Conservation (phyloP, 257 asterid species). For the Solanum paucissectum region DNA sequence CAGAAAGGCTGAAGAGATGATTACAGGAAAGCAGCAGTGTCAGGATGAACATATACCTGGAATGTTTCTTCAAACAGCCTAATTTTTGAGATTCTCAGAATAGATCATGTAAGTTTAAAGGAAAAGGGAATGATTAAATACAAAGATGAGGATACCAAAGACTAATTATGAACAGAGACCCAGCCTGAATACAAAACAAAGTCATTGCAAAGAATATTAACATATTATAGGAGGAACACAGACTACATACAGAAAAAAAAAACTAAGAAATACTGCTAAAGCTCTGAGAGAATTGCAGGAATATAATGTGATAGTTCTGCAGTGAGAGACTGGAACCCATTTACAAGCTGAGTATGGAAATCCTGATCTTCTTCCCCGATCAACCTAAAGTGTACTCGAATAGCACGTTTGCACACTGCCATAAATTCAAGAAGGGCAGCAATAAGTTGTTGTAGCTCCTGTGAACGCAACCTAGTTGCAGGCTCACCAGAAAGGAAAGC, state of each 20-base stretch:
- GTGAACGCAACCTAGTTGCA: constrained; percentile 94
- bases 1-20: not conserved
- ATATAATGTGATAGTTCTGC: constrained; percentile 98
- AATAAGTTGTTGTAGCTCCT: constrained; percentile 89
- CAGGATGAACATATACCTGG: not conserved
- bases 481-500: constrained; percentile 99
- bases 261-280: constrained; percentile 12
- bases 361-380: constrained; percentile 98
- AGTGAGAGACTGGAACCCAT: constrained; percentile 96
- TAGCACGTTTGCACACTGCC: constrained; percentile 99
- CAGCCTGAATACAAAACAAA: not conserved
- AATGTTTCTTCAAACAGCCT: not conserved
- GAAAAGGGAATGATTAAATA: not conserved
- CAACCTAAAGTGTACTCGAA: constrained; percentile 85
- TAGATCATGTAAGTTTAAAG: not conserved
- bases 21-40: not conserved
- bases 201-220: not conserved
- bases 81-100: not conserved
- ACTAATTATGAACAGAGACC: not conserved
- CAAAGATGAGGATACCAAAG: not conserved
- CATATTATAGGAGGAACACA: not conserved
- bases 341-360: constrained; percentile 93
- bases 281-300: constrained; percentile 99
- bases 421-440: constrained; percentile 96
- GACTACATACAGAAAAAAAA: not conserved